These are phyloP conservation scores for Colletotrichum horii DNA, from an alignment of 2,329 filamentous ascomycete genomes.

Conservation along the genomic window DNA sequence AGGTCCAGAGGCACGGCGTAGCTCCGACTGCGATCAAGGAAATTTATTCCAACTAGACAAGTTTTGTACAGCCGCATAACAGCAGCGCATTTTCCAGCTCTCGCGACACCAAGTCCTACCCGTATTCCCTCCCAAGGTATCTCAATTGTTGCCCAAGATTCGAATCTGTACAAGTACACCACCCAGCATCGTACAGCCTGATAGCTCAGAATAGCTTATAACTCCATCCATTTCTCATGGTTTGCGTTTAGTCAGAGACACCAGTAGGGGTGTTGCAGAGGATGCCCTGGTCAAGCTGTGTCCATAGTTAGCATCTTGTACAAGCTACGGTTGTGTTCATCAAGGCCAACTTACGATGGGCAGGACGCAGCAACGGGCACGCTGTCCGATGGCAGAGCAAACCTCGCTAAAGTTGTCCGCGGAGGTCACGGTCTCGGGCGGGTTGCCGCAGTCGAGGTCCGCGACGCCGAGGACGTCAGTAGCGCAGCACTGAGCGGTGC, in stretches of 20 bases:
- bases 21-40: not conserved
- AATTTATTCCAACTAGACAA: not conserved
- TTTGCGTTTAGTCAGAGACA: slow-evolving; percentile 27
- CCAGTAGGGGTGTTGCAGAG: slow-evolving; percentile 39
- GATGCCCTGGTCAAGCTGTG: slow-evolving; percentile 35
- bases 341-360: slow-evolving; percentile 40
- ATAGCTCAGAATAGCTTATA: not conserved
- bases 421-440: slow-evolving; percentile 39
- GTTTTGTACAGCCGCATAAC: not conserved
- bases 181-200: not conserved
- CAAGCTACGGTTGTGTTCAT: not conserved
- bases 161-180: not conserved
- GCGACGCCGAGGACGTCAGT: slow-evolving; percentile 65
- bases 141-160: not conserved
- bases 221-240: not conserved
- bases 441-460: slow-evolving; percentile 59
- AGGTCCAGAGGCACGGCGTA: not conserved
- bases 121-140: not conserved
- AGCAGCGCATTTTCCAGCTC: not conserved
- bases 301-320: not conserved
- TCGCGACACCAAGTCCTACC: not conserved
- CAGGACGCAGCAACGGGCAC: slow-evolving; percentile 62
- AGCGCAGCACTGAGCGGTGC: slow-evolving; percentile 61
- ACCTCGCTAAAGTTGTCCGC: slow-evolving; percentile 48
- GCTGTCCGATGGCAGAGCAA: slow-evolving; percentile 55